Conservation (phyloP, 495 filamentous ascomycete genomes). For the Aspergillus ostianus region DNA sequence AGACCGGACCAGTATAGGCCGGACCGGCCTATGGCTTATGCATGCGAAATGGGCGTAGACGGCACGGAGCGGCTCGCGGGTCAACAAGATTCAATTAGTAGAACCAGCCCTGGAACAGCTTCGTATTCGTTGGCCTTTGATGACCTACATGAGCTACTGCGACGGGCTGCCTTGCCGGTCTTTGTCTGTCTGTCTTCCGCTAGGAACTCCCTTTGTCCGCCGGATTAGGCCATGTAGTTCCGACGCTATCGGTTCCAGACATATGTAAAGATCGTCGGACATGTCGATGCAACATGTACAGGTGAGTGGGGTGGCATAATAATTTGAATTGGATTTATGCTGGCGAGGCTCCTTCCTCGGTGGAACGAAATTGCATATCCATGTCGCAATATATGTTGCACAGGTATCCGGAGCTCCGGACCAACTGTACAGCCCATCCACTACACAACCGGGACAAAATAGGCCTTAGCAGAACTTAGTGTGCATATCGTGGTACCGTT, state of each 20-base stretch:
- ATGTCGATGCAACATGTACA: neutral
- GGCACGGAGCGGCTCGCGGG: neutral
- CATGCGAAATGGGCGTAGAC: conserved; percentile 1
- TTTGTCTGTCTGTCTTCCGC: neutral
- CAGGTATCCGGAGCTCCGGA: neutral
- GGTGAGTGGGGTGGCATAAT: neutral
- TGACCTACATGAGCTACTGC: neutral
- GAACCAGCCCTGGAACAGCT: neutral
- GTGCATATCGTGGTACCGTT: neutral
- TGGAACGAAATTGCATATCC: neutral
- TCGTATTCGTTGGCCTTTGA: conserved; percentile 1
- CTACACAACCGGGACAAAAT: neutral
- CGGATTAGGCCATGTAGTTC: neutral
- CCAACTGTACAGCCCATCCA: neutral
- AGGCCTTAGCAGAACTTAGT: neutral
- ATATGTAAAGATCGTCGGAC: neutral
- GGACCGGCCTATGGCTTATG: conserved; percentile 9
- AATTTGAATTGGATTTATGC: neutral
- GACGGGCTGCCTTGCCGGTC: neutral
- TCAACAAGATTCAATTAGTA: neutral
- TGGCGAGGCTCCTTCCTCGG: neutral
- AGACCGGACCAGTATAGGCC: neutral
- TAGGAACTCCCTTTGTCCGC: too few species aligned
- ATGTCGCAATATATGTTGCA: neutral
- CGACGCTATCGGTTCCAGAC: neutral